These are phyloP conservation scores for Drechslerella stenobrocha DNA, from an alignment of 2,329 filamentous ascomycete species.

Conservation along the genomic window DNA sequence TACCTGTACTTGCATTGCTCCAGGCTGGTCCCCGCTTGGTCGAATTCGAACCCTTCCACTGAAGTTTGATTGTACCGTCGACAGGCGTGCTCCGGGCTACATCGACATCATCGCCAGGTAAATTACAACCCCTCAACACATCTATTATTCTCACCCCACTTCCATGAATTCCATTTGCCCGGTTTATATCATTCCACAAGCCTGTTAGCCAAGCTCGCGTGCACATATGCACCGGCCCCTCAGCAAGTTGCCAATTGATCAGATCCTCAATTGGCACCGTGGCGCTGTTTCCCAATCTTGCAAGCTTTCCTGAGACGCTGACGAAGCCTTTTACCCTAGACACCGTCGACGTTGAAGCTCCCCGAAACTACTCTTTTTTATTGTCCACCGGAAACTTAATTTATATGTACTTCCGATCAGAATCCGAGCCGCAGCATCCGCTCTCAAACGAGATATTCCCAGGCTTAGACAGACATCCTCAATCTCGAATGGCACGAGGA, in stretches of 20 bases:
- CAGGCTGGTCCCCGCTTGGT: constrained; percentile 2
- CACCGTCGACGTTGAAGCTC: not conserved
- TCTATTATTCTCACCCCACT: constrained; percentile 35
- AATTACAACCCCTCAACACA: constrained; percentile 48
- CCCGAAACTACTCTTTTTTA: not conserved
- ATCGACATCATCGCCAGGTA: constrained; percentile 22
- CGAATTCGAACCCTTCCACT: too few relatives aligned
- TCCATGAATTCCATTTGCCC: constrained; percentile 8
- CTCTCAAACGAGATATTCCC: constrained; percentile 14
- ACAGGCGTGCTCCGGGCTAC: not conserved
- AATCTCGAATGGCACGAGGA: constrained; percentile 51
- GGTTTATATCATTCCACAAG: constrained; percentile 9
- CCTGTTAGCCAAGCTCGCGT: constrained; percentile 34
- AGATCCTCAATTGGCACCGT: not conserved
- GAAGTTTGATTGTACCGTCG: too few relatives aligned
- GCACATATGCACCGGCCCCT: constrained; percentile 17
- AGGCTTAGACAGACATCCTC: constrained; percentile 11
- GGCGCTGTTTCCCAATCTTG: too few relatives aligned
- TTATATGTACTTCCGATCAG: constrained; percentile 4
- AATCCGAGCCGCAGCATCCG: not conserved
- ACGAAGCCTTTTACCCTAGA: not conserved
- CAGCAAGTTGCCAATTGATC: constrained; percentile 1
- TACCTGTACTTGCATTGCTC: not conserved
- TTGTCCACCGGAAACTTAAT: not conserved
- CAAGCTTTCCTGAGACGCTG: too few relatives aligned